A percentile compares a stretch with the other conserved stretches of the same genome.
Conservation (phyloP, 345 rosid species). For the Hypericum perforatum region DNA sequence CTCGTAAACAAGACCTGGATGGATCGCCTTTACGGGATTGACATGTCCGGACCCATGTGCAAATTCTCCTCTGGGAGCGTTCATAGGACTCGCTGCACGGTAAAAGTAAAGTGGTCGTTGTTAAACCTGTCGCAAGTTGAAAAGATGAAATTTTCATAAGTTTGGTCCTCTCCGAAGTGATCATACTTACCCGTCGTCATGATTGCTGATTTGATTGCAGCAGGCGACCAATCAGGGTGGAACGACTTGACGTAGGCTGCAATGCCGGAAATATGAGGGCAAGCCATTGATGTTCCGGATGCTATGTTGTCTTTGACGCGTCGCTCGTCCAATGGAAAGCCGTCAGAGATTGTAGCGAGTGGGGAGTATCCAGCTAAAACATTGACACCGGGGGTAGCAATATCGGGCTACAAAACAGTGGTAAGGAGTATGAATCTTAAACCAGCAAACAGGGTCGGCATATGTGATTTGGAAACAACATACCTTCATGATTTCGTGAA, state of each 20-base stretch:
- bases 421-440: no score
- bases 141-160: no score
- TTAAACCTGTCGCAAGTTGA: neutral
- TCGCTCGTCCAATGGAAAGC: conserved; percentile 10
- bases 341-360: conserved; percentile 10
- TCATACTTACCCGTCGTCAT: conserved; percentile 48
- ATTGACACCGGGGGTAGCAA: conserved; percentile 36
- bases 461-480: neutral
- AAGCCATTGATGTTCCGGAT: conserved; percentile 52
- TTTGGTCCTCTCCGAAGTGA: no score
- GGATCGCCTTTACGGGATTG: conserved; percentile 34
- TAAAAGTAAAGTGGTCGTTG: neutral
- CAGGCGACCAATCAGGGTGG: conserved; percentile 53
- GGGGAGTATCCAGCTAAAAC: conserved; percentile 35
- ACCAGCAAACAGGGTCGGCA: neutral
- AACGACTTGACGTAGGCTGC: conserved; percentile 34
- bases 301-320: conserved; percentile 18
- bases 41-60: conserved; percentile 46
- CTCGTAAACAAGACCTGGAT: conserved; percentile 35
- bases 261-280: conserved; percentile 41
- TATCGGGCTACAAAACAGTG: conserved; percentile 30
- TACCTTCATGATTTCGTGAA: conserved; percentile 2
- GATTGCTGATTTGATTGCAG: conserved; percentile 50
- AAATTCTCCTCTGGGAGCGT: conserved; percentile 27
- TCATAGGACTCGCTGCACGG: conserved; percentile 34